A percentile compares a stretch with the other conserved stretches of the same genome.
Evolutionary conservation across 2,329 filamentous ascomycete genomes (phyloP).

Genomic region (Sphaerostilbella broomeana): DNA sequence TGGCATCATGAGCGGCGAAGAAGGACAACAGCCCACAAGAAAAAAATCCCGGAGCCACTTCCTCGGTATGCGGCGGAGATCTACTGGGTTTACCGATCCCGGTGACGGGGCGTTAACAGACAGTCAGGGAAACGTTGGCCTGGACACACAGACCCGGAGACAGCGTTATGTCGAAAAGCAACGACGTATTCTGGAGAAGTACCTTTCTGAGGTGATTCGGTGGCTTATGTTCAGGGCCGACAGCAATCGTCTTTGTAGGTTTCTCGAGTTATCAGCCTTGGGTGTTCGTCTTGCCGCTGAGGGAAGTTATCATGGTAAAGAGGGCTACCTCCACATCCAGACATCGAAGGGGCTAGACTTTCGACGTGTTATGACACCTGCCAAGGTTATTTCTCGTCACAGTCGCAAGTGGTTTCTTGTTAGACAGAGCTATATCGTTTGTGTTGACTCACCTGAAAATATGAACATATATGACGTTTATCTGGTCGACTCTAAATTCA

Average conservation of each 20-base stretch:
- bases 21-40: slow-evolving; percentile 27
- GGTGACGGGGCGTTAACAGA: slow-evolving; percentile 38
- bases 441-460: slow-evolving; percentile 96
- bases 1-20: slow-evolving; percentile 33
- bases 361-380: slow-evolving; percentile 69
- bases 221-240: slow-evolving; percentile 96
- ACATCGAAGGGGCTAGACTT: slow-evolving; percentile 86
- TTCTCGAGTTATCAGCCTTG: slow-evolving; percentile 87
- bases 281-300: slow-evolving; percentile 91
- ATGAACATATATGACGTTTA: slow-evolving; percentile 99
- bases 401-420: slow-evolving; percentile 96
- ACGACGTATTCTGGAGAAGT: slow-evolving; percentile 77
- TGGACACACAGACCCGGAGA: slow-evolving; percentile 37
- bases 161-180: slow-evolving; percentile 73
- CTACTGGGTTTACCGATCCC: slow-evolving; percentile 43
- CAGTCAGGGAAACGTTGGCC: slow-evolving; percentile 41
- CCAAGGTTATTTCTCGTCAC: slow-evolving; percentile 73
- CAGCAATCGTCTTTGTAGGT: slow-evolving; percentile 92
- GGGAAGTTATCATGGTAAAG: slow-evolving; percentile 95
- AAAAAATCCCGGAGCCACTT: slow-evolving; percentile 48
- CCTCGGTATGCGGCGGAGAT: slow-evolving; percentile 48
- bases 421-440: slow-evolving; percentile 95
- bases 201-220: slow-evolving; percentile 87
- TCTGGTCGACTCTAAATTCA: slow-evolving; percentile 85
- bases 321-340: slow-evolving; percentile 88